These are phyloP conservation scores for Amborella trichopoda DNA, from an alignment of 164 flowering plant genomes.

Conservation along the genomic window DNA sequence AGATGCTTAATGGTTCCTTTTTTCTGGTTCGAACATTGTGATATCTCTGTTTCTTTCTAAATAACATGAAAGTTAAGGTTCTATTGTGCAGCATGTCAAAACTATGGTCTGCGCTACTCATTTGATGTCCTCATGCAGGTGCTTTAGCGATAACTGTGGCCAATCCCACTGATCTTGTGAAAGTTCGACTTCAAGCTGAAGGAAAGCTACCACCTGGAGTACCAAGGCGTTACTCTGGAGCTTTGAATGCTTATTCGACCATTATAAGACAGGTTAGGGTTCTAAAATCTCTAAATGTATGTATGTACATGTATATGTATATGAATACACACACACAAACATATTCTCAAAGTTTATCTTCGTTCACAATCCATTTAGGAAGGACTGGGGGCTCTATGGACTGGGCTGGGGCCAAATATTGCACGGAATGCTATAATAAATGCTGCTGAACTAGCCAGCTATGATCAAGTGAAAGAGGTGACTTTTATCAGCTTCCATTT, in stretches of 20 bases:
- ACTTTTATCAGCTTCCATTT: no score
- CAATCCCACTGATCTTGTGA: constrained; percentile 97
- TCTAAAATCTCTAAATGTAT: no score
- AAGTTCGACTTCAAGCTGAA: constrained; percentile 93
- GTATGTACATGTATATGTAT: neutral
- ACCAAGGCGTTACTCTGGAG: constrained; percentile 78
- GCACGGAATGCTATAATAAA: constrained; percentile 89
- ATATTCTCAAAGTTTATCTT: neutral
- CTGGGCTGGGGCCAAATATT: constrained; percentile 91
- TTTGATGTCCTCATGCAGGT: no score
- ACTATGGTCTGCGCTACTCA: no score
- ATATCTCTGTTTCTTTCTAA: no score
- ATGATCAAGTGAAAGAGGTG: constrained; percentile 94
- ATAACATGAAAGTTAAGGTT: no score
- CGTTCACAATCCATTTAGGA: constrained; percentile 29
- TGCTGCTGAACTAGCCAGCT: constrained; percentile 97
- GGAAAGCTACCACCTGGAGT: constrained; percentile 79
- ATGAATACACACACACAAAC: neutral
- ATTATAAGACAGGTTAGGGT: constrained; percentile 61
- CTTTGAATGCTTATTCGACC: constrained; percentile 72
- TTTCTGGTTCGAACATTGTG: no score
- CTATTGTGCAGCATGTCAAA: no score
- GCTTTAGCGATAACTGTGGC: constrained; percentile 81
- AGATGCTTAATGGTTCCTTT: no score
- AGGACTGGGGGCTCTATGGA: constrained; percentile 88